Base-by-base conservation (phyloP, 2,329 filamentous ascomycete species). In the Trichoderma gracile region DNA sequence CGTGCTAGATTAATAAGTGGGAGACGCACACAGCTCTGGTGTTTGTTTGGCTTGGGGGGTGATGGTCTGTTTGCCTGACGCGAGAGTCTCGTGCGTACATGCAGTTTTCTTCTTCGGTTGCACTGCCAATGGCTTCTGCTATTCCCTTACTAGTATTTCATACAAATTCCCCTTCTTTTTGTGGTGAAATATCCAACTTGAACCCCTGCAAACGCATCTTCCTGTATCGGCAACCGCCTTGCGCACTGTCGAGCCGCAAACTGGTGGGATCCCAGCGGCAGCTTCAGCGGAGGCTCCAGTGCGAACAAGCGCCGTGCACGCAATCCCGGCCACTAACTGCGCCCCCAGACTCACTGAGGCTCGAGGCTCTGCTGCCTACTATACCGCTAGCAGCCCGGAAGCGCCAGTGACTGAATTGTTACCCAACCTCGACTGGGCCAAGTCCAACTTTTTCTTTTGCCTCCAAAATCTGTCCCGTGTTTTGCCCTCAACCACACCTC, bases 381-480 rank as follows among this genome's bases (percentile, higher is more conserved):
- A 3, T 14, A 38, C 33, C 17, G 40, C 25, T 43, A 23, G 38
- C 19, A 38, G 40, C 40, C 40, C 25, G 58, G 40, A 25, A 53
- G 52, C 45, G 58, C 38, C 21, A 61, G 58, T 52, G 30, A 62
- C 49, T 61, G 58, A 61, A 61, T 53, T 61, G 49, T 54, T 43
- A 46, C 49, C 49, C 47, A 43, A 52, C 38, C 53, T 46, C 33
- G 14, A 38, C 33, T 19, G 25, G 58, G 38, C 58, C 49, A 54
- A 52, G 50, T 56, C 46, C 30, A 30, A 30, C 30, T 55, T 63
- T 63, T 63, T 56, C 21, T 23, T 38, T 27, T 55, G 21, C 45
- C n/a, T 49, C 57, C n/a, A 38, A 38, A 38, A 38, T 38, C 33
- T 38, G 33, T 27, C 33, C 47, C 23, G 21, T 14, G 25, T 33